Conservation (phyloP, 2,329 filamentous ascomycete species). For the Pestalotiopsis sp. region DNA sequence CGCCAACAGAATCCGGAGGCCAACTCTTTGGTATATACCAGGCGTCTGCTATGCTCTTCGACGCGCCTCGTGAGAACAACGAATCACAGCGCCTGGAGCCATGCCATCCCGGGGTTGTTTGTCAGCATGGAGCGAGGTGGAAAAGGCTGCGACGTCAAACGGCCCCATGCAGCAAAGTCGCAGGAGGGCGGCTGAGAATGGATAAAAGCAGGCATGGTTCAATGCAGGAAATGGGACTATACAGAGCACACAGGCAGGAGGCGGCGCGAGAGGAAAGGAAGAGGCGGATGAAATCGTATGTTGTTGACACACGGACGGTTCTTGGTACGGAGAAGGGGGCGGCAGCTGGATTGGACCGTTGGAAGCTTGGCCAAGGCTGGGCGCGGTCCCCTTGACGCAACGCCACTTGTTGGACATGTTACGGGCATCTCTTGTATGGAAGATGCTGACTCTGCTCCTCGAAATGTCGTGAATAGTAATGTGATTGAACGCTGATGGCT, state of each 20-base stretch:
- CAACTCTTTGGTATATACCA: background rate
- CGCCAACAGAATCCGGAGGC: background rate
- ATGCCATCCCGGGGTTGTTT: background rate
- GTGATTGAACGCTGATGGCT: background rate
- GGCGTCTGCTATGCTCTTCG: background rate
- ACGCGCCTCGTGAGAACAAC: background rate
- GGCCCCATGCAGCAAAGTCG: background rate
- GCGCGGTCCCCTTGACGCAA: background rate
- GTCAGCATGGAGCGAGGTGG: background rate
- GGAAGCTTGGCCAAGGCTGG: constrained; percentile 7
- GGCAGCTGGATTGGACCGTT: background rate
- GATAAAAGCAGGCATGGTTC: background rate
- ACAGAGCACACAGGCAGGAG: no score
- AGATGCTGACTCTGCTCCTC: background rate
- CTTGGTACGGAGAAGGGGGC: constrained; percentile 3
- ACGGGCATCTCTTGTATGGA: background rate
- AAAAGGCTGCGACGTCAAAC: background rate
- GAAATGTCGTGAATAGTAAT: background rate
- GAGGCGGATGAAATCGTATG: background rate
- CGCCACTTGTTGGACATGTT: background rate
- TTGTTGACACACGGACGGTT: background rate
- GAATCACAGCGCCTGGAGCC: background rate
- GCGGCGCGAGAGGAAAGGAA: background rate
- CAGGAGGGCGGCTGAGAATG: background rate
- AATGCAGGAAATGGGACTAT: background rate